Conservation (phyloP, 2,329 filamentous ascomycete species). For the Colletotrichum plurivorum region DNA sequence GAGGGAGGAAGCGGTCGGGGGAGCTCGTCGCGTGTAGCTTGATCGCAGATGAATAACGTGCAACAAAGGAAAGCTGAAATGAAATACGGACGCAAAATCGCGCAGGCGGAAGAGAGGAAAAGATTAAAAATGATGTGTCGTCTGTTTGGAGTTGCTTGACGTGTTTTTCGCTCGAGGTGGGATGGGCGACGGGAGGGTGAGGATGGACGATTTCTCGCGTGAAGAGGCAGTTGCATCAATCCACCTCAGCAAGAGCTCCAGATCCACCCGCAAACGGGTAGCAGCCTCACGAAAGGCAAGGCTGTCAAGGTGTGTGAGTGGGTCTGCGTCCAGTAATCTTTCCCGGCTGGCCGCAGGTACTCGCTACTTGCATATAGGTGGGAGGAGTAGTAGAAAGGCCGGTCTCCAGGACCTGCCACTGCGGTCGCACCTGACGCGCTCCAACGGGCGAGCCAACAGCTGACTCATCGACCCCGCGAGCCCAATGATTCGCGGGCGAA, state of each 20-base stretch:
- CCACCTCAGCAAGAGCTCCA: conserved; percentile 24
- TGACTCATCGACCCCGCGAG: conserved; percentile 33
- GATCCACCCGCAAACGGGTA: conserved; percentile 38
- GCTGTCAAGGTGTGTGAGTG: conserved; percentile 13
- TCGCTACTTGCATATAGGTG: conserved; percentile 3
- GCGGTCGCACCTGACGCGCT: not conserved
- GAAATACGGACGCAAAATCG: conserved; percentile 7
- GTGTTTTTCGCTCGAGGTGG: not conserved
- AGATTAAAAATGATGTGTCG: not conserved
- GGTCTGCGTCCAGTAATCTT: conserved; percentile 5
- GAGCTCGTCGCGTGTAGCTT: conserved; percentile 39
- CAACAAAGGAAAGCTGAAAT: conserved; percentile 22
- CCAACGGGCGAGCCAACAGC: not conserved
- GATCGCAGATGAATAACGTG: conserved; percentile 14
- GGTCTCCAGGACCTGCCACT: conserved; percentile 7
- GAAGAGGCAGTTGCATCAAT: conserved; percentile 36
- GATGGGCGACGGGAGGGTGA: conserved; percentile 20
- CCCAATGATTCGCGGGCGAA: conserved; percentile 15
- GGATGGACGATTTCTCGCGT: conserved; percentile 35
- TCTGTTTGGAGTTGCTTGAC: conserved; percentile 4
- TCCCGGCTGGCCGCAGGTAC: conserved; percentile 17
- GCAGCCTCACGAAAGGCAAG: conserved; percentile 39
- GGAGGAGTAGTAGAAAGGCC: not conserved
- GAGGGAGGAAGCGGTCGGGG: conserved; percentile 4
- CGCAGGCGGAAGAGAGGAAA: not conserved